Conservation (phyloP, 176 grass and related monocot genomes). For the Oryza officinalis region DNA sequence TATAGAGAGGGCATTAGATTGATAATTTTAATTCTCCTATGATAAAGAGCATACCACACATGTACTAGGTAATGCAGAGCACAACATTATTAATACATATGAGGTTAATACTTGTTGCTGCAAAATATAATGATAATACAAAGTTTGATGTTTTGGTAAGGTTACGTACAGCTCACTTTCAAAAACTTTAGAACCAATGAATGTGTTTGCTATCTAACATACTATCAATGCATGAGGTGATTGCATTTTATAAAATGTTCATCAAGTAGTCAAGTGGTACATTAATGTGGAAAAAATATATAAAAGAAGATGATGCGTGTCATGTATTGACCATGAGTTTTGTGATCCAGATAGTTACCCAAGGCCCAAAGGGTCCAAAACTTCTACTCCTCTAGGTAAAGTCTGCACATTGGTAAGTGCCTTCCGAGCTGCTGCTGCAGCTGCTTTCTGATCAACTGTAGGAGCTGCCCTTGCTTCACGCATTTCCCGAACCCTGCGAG, state of each 20-base stretch:
- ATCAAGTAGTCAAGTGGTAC: background rate
- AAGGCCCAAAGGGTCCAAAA: constrained; percentile 95
- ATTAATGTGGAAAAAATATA: background rate
- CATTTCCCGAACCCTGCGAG: constrained; percentile 94
- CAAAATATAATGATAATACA: constrained; percentile 10
- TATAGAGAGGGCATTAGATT: background rate
- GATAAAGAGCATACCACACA: constrained; percentile 19
- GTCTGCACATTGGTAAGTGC: constrained; percentile 74
- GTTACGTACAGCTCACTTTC: constrained; percentile 16
- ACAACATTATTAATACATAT: background rate
- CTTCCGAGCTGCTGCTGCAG: constrained; percentile 59
- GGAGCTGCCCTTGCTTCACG: constrained; percentile 85
- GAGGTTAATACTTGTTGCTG: constrained; percentile 18
- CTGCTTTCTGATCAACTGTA: constrained; percentile 76
- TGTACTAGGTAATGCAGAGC: background rate
- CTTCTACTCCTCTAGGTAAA: constrained; percentile 94
- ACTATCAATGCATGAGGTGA: background rate
- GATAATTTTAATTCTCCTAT: constrained; percentile 9
- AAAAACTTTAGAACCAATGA: background rate
- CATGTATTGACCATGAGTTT: constrained; percentile 8
- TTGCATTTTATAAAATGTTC: constrained; percentile 7
- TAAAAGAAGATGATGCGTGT: background rate
- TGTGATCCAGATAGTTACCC: constrained; percentile 64
- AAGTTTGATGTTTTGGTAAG: constrained; percentile 8
- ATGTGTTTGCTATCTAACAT: background rate